Evolutionary conservation across 2,329 filamentous ascomycete species (phyloP).

Genomic region (Chaetomiaceae sp.): DNA sequence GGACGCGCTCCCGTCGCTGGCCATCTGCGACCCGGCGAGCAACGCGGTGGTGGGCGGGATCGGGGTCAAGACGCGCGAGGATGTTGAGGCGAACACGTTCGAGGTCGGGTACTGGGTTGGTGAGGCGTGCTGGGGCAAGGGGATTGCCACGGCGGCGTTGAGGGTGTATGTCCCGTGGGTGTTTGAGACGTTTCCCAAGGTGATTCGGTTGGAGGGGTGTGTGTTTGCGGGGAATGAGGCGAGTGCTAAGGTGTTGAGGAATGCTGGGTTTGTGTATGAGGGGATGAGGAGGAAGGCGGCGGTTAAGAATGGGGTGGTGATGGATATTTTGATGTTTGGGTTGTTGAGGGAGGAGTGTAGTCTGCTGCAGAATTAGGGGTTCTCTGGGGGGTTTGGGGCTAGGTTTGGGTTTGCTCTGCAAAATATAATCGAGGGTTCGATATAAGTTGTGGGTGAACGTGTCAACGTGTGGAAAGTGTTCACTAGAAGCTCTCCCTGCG

Average conservation of each 20-base stretch:
- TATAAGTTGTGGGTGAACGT: no score
- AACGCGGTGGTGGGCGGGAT: slow-evolving; percentile 38
- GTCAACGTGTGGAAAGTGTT: no score
- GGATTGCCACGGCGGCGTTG: slow-evolving; percentile 40
- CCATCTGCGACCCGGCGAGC: slow-evolving; percentile 32
- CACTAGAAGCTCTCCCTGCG: no score
- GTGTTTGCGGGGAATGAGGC: slow-evolving; percentile 37
- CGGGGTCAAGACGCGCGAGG: slow-evolving; percentile 34
- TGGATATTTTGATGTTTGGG: slow-evolving; percentile 37
- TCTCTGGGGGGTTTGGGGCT: not conserved
- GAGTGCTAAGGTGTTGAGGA: slow-evolving; percentile 40
- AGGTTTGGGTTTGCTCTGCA: not conserved
- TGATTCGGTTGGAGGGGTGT: slow-evolving; percentile 40
- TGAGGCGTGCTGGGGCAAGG: slow-evolving; percentile 40
- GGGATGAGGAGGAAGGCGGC: slow-evolving; percentile 38
- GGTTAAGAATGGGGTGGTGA: slow-evolving; percentile 38
- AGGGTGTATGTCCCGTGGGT: slow-evolving; percentile 39
- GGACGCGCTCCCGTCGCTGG: slow-evolving; percentile 8
- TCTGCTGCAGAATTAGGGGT: not conserved
- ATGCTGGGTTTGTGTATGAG: slow-evolving; percentile 41
- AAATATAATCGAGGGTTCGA: no score
- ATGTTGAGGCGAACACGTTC: slow-evolving; percentile 39
- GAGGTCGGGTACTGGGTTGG: slow-evolving; percentile 49
- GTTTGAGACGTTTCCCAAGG: slow-evolving; percentile 37
- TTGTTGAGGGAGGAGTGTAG: slow-evolving; percentile 29